Percentiles rank a stretch among this genome's conserved stretches.
phyloP scores from a whole-genome alignment of 192 early-diverging fungal genomes.

The Coemansia sp. region DNA sequence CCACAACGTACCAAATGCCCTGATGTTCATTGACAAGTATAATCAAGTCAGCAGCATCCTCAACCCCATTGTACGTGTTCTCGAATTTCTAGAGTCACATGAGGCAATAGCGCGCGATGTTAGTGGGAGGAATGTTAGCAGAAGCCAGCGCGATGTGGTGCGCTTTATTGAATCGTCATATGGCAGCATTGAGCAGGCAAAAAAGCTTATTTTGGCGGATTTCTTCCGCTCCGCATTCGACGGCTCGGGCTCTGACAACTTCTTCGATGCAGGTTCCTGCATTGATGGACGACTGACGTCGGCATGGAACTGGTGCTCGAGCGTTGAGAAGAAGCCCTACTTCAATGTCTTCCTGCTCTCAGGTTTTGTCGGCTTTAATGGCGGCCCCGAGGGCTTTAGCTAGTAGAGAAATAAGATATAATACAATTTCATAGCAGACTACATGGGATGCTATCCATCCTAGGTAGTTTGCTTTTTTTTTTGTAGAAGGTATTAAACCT shows the following conservation, averaged over 20 bases:
- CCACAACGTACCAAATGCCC: constrained; percentile 96
- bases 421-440: neutral
- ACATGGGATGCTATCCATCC: neutral
- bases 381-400: constrained; percentile 14
- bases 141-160: constrained; percentile 52
- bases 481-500: neutral
- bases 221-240: constrained; percentile 98
- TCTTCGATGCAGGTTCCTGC: constrained; percentile 88
- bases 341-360: constrained; percentile 84
- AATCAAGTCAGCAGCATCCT: constrained; percentile 97
- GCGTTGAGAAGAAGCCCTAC: constrained; percentile 89
- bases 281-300: constrained; percentile 95
- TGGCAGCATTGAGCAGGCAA: constrained; percentile 60
- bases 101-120: constrained; percentile 6
- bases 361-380: constrained; percentile 76
- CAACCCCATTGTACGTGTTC: constrained; percentile 75
- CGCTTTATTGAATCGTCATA: constrained; percentile 71
- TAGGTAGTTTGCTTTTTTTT: constrained; percentile 2
- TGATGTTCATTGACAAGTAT: constrained; percentile 98
- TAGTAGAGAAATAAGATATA: neutral
- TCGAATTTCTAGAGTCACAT: constrained; percentile 71
- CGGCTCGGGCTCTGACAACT: constrained; percentile 91
- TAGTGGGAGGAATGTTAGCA: neutral
- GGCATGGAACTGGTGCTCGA: constrained; percentile 90
- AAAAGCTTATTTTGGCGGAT: constrained; percentile 79